Base-by-base conservation (phyloP, 2,329 filamentous ascomycete species). In the Aspergillus aculeatinus region DNA sequence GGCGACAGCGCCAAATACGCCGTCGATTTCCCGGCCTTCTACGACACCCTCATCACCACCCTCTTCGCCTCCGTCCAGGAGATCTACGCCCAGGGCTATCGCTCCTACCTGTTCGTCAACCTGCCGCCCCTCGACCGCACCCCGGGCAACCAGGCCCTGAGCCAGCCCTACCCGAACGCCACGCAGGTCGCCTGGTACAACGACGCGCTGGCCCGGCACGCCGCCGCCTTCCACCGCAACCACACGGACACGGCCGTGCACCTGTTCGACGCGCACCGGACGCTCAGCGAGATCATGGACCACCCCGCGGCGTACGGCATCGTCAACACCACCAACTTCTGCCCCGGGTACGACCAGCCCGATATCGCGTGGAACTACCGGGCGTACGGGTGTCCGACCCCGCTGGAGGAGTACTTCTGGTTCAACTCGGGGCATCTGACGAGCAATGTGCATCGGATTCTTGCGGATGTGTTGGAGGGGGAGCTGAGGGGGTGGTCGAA, bases 61-160 rank as follows among this genome's bases (percentile, higher is more conserved):
- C 71, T 82, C 1, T 80, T 83, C 58, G 60, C 70, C 14, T 74
- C 76, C 16, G 72, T 82, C 9, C 68, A 76, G 25, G 72, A 70
- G 0, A 67, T 84, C 5, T 79, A 79, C 55, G 54, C 67, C 0
- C 71, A 78, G 0, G 81, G 81, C 0, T 83, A 81, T 63, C 67
- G 69, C 3, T 74, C 79, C 25, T 82, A 79, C 59, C 68, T 85
- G 6, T 79, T 85, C 62, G 70, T 85, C 69, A 82, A 83, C 48
- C 71, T 84, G 2, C 82, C 82, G 1, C 82, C 82, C 0, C 68
- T 84, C 1, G 78, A 84, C 62, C 76, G 80, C 11, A 80, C 76
- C 5, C 73, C 74, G 1, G 71, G 71, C 16, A 80, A 79, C 51
- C 68, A 76, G 27, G 65, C 48, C 4, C 66, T 61, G 12, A 59